These are phyloP conservation scores for Plasmodium relictum DNA, from an alignment of 169 alveolate genomes.

Conservation along the genomic window DNA sequence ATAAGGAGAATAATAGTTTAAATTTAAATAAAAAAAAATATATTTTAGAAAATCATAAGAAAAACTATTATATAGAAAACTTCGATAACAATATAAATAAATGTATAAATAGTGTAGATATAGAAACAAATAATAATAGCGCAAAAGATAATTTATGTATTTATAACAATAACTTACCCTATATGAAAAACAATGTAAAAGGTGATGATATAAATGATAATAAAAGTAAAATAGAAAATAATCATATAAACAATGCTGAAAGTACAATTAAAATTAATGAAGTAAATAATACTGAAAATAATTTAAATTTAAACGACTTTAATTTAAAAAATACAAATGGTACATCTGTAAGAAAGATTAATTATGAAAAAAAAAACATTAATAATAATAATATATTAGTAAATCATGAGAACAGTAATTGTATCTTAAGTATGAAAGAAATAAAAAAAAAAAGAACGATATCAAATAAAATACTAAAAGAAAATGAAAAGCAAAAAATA, in stretches of 20 bases:
- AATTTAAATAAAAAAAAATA: constrained; percentile 1
- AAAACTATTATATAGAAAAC: background rate
- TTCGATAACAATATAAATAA: background rate
- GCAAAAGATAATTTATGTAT: background rate
- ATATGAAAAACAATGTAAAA: constrained; percentile 1
- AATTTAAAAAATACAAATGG: background rate
- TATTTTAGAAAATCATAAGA: background rate
- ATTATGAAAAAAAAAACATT: constrained; percentile 1
- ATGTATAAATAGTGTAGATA: background rate
- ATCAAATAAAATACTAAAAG: constrained; percentile 1
- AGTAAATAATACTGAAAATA: constrained; percentile 4
- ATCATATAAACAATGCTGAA: too few species aligned
- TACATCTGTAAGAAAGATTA: background rate
- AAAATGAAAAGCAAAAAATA: background rate
- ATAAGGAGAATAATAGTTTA: background rate
- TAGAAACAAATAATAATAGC: background rate
- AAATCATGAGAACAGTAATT: background rate
- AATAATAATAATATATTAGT: constrained; percentile 1
- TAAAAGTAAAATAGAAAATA: background rate
- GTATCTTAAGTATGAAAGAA: background rate
- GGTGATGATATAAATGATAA: background rate
- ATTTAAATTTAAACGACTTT: constrained; percentile 1
- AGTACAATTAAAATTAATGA: too few species aligned
- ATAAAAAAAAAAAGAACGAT: constrained; percentile 9
- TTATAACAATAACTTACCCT: background rate